These are phyloP conservation scores for Stylosanthes scabra DNA, from an alignment of 331 rosid genomes.

Conservation along the genomic window DNA sequence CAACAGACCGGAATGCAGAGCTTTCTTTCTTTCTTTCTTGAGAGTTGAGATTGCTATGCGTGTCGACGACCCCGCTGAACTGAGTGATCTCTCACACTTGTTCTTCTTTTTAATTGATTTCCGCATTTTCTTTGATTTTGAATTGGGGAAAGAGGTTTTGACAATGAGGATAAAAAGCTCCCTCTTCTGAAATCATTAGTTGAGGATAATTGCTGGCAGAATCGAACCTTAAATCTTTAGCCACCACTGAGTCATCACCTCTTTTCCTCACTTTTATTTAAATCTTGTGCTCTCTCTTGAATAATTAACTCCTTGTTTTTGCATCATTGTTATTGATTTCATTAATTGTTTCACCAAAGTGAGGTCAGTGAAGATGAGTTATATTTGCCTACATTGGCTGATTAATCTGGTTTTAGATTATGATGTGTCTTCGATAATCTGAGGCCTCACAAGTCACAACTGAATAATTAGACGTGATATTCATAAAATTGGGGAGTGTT, in stretches of 20 bases:
- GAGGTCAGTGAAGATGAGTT: slow-evolving; percentile 51
- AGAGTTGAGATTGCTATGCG: slow-evolving; percentile 51
- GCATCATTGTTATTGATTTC: no score
- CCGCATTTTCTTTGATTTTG: not conserved
- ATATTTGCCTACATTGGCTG: slow-evolving; percentile 56
- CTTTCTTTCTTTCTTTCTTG: slow-evolving; percentile 46
- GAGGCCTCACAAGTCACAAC: slow-evolving; percentile 36
- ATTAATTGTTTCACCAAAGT: no score
- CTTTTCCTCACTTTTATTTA: not conserved
- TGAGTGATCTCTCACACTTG: slow-evolving; percentile 68
- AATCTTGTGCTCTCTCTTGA: not conserved
- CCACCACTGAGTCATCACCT: slow-evolving; percentile 67
- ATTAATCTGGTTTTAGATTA: slow-evolving; percentile 33
- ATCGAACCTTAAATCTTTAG: slow-evolving; percentile 74
- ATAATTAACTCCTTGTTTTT: no score
- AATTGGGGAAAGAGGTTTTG: slow-evolving; percentile 34
- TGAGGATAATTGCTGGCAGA: slow-evolving; percentile 84
- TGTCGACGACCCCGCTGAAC: slow-evolving; percentile 93
- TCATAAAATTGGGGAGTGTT: no score
- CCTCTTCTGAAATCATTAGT: slow-evolving; percentile 70
- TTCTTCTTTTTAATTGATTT: no score
- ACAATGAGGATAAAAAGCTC: slow-evolving; percentile 82
- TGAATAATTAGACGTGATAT: no score
- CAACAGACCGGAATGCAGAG: slow-evolving; percentile 99
- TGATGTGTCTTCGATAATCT: slow-evolving; percentile 33